Percentiles rank a stretch among this genome's conserved stretches.
These are phyloP conservation scores for Cadophora luteo-olivacea DNA, from an alignment of 2,329 filamentous ascomycete genomes.

Conservation along the genomic window DNA sequence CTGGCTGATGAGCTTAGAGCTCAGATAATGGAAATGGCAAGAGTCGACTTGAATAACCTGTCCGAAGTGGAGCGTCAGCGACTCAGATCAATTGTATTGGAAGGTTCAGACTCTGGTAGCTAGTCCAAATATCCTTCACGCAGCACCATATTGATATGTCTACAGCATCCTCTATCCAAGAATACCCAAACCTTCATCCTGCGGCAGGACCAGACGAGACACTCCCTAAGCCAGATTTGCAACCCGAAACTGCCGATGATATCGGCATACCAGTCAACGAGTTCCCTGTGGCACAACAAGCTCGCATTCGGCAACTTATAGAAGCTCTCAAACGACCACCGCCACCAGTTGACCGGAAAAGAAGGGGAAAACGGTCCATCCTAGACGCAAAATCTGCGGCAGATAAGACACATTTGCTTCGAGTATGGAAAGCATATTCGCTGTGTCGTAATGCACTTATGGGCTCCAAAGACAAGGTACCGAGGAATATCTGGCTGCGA, in stretches of 20 bases:
- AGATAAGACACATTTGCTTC: slow-evolving; percentile 23
- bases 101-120: slow-evolving; percentile 14
- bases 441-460: slow-evolving; percentile 53
- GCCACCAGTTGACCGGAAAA: slow-evolving; percentile 5
- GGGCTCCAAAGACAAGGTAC: slow-evolving; percentile 57
- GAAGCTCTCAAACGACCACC: slow-evolving; percentile 3
- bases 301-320: slow-evolving; percentile 14
- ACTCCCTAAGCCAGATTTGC: background rate
- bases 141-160: background rate
- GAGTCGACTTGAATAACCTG: slow-evolving; percentile 23
- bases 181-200: background rate
- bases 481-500: slow-evolving; percentile 64
- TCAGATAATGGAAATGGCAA: slow-evolving; percentile 10
- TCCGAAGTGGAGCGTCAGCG: slow-evolving; percentile 25
- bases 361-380: background rate
- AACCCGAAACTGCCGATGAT: background rate
- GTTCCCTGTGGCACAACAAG: slow-evolving; percentile 14
- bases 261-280: background rate
- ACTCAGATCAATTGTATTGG: slow-evolving; percentile 22
- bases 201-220: background rate
- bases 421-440: slow-evolving; percentile 57
- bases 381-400: background rate
- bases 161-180: background rate
- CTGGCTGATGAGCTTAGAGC: slow-evolving; percentile 12
- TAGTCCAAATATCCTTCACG: background rate